phyloP scores from a whole-genome alignment of 2,329 filamentous ascomycete species.

The Acrocalymma vagum region DNA sequence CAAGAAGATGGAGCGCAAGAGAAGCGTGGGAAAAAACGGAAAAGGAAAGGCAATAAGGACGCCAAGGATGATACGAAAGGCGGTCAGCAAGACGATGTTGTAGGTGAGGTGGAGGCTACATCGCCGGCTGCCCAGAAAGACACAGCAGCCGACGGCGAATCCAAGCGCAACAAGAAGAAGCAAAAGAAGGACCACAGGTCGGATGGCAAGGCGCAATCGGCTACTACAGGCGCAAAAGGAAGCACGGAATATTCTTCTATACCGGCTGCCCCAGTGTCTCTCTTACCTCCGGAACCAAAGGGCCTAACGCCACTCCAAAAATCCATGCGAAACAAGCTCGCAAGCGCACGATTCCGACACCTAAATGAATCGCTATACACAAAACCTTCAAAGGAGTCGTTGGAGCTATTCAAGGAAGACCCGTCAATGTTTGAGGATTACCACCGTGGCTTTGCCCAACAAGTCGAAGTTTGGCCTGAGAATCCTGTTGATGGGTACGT shows the following conservation, averaged over 20 bases:
- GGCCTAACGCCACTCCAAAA: constrained; percentile 92
- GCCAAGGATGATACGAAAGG: constrained; percentile 33
- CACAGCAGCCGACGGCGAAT: constrained; percentile 23
- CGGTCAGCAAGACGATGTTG: constrained; percentile 25
- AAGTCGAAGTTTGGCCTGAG: constrained; percentile 95
- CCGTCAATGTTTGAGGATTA: constrained; percentile 97
- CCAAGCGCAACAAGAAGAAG: constrained; percentile 46
- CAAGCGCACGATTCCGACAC: constrained; percentile 95
- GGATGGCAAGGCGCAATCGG: constrained; percentile 14
- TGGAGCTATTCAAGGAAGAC: constrained; percentile 80
- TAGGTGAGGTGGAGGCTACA: constrained; percentile 34
- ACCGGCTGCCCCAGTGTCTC: constrained; percentile 44
- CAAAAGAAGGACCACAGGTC: constrained; percentile 42
- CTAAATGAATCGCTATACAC: constrained; percentile 98
- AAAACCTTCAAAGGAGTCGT: constrained; percentile 83
- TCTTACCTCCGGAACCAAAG: constrained; percentile 47
- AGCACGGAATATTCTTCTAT: constrained; percentile 26
- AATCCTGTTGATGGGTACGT: constrained; percentile 95
- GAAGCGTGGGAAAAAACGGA: constrained; percentile 46
- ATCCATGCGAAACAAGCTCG: constrained; percentile 92
- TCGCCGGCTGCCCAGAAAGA: constrained; percentile 18
- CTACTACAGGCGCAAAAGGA: constrained; percentile 10
- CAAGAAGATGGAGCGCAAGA: constrained; percentile 38
- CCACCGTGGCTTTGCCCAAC: constrained; percentile 93
- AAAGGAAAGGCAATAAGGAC: constrained; percentile 37